Conservation (phyloP, 2,329 filamentous ascomycete species). For the Scedosporium apiospermum region DNA sequence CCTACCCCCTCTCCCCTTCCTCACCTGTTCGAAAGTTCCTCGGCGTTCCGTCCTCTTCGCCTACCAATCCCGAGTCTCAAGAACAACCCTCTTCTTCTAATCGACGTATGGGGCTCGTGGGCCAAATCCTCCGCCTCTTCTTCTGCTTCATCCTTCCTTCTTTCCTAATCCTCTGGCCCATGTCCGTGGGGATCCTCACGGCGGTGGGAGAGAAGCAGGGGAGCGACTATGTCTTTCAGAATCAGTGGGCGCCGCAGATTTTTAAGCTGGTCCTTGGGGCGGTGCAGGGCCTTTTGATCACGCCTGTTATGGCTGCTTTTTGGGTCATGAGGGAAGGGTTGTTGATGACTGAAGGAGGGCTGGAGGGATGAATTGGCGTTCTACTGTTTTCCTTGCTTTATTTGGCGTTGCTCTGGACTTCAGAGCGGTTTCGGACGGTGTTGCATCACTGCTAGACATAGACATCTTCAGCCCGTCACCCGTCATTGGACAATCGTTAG, state of each 20-base stretch:
- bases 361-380: background rate
- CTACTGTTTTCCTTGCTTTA: background rate
- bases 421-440: background rate
- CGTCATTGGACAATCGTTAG: too few relatives aligned
- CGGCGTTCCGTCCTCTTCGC: conserved; percentile 23
- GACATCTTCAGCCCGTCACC: too few relatives aligned
- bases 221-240: conserved; percentile 31
- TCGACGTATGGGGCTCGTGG: conserved; percentile 20
- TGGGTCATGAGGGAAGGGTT: conserved; percentile 41
- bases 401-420: background rate
- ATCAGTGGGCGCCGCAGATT: conserved; percentile 34
- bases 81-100: background rate
- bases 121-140: conserved; percentile 33
- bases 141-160: conserved; percentile 24
- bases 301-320: conserved; percentile 37
- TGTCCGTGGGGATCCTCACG: conserved; percentile 32
- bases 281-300: conserved; percentile 33
- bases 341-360: conserved; percentile 16
- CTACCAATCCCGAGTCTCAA: background rate
- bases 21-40: conserved; percentile 29
- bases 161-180: conserved; percentile 34
- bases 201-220: conserved; percentile 21
- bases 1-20: conserved; percentile 28
- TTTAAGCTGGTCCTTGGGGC: conserved; percentile 42
- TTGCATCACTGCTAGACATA: background rate